Evolutionary conservation across 1,139 yeast species (phyloP).

Genomic region (Hansenula sp.): DNA sequence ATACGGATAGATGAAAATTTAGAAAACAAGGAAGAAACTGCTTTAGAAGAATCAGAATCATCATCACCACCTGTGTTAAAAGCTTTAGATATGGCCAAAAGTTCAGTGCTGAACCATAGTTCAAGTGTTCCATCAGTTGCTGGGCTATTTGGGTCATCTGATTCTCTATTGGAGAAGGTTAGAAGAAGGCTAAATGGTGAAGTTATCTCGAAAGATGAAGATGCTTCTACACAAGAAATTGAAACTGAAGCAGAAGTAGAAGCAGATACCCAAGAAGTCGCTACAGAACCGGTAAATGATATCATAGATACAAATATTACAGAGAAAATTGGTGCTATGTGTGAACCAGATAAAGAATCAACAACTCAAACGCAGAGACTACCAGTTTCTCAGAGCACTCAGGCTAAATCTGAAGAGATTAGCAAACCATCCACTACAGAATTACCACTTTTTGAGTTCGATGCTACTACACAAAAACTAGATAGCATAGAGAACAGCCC

Average conservation of each 20-base stretch:
- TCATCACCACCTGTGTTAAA: background rate
- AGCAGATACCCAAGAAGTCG: background rate
- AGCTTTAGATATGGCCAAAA: background rate
- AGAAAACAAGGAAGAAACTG: background rate
- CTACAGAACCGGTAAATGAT: background rate
- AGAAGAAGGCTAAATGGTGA: constrained; percentile 21
- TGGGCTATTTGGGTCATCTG: constrained; percentile 1
- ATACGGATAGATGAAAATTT: constrained; percentile 2
- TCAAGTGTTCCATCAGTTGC: background rate
- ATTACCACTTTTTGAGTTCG: too few relatives aligned
- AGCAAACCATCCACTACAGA: too few relatives aligned
- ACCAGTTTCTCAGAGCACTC: too few relatives aligned
- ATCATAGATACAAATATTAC: background rate
- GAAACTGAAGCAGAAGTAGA: background rate
- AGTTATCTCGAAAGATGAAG: background rate
- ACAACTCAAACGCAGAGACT: too few relatives aligned
- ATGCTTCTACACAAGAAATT: background rate
- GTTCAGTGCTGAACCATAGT: too few relatives aligned
- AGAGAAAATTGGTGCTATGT: too few relatives aligned
- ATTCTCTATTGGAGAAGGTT: constrained; percentile 13
- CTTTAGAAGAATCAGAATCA: background rate
- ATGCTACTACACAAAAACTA: too few relatives aligned
- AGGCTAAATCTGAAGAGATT: too few relatives aligned
- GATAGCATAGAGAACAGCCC: too few relatives aligned
- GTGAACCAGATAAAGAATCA: too few relatives aligned